These are phyloP conservation scores for Acacia acuminata DNA, from an alignment of 306 rosid species.

Conservation along the genomic window DNA sequence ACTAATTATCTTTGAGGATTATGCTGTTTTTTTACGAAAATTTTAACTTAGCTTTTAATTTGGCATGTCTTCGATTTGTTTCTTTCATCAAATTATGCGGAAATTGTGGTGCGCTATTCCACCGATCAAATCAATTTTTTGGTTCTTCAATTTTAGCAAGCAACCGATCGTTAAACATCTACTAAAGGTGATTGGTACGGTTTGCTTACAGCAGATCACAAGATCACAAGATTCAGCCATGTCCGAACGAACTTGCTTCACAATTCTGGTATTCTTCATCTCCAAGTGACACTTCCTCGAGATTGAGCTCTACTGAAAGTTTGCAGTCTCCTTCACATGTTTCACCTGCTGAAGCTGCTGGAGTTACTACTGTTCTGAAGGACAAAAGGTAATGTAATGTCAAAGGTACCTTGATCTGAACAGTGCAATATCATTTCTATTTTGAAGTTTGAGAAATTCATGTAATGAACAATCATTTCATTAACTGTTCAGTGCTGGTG, in stretches of 20 bases:
- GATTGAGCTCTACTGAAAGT: constrained; percentile 44
- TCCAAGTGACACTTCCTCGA: constrained; percentile 47
- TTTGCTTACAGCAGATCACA: constrained; percentile 71
- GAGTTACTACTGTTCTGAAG: constrained; percentile 55
- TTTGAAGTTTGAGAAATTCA: background rate
- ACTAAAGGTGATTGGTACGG: background rate
- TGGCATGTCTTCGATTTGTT: no score
- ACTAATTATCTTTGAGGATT: background rate
- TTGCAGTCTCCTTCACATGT: constrained; percentile 51
- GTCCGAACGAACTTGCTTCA: constrained; percentile 1
- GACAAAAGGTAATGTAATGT: constrained; percentile 62
- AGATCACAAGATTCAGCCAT: constrained; percentile 51
- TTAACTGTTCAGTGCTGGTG: constrained; percentile 52
- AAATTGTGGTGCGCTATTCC: background rate
- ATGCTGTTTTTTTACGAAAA: background rate
- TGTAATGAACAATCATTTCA: background rate
- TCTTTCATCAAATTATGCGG: background rate
- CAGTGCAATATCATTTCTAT: background rate
- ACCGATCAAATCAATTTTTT: background rate
- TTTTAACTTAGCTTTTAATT: background rate
- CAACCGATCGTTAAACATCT: background rate
- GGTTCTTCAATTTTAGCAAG: background rate
- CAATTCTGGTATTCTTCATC: constrained; percentile 75
- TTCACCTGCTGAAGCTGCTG: constrained; percentile 69
- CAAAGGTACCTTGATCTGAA: background rate